Evolutionary conservation across 2,329 filamentous ascomycete genomes (phyloP).

Genomic region (Diplodia sapinea): DNA sequence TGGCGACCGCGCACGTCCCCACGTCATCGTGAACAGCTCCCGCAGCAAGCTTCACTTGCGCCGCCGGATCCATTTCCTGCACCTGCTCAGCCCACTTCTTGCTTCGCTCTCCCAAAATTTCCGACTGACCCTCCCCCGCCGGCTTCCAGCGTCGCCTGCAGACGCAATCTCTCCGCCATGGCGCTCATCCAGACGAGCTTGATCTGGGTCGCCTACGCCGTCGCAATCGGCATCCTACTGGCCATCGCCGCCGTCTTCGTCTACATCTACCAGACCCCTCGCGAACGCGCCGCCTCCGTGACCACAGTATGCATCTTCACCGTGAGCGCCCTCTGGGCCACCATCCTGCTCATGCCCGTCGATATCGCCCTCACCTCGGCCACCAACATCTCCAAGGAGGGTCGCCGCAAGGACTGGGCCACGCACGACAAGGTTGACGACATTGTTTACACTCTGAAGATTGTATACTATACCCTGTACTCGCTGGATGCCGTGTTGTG

Average conservation of each 20-base stretch:
- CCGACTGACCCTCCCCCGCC: not conserved
- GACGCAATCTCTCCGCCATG: slow-evolving; percentile 51
- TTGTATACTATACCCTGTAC: slow-evolving; percentile 93
- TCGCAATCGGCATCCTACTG: slow-evolving; percentile 78
- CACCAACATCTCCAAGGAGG: slow-evolving; percentile 75
- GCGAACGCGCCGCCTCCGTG: slow-evolving; percentile 82
- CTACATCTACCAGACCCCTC: slow-evolving; percentile 87
- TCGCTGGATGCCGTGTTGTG: slow-evolving; percentile 90
- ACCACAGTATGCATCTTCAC: slow-evolving; percentile 86
- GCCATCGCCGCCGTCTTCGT: slow-evolving; percentile 82
- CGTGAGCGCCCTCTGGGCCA: slow-evolving; percentile 85
- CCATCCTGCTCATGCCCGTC: slow-evolving; percentile 88
- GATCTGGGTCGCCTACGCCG: slow-evolving; percentile 93
- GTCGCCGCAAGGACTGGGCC: slow-evolving; percentile 93
- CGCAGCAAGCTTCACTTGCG: slow-evolving; percentile 21
- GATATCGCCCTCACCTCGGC: slow-evolving; percentile 94
- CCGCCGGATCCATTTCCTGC: not conserved
- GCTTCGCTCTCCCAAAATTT: not conserved
- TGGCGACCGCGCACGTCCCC: slow-evolving; percentile 1
- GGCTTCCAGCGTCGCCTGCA: not conserved
- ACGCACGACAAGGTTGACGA: slow-evolving; percentile 77
- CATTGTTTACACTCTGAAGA: slow-evolving; percentile 79
- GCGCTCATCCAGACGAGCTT: slow-evolving; percentile 82
- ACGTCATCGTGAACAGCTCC: slow-evolving; percentile 23
- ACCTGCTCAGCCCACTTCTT: not conserved